These are phyloP conservation scores for Emergomyces africanus DNA, from an alignment of 2,329 filamentous ascomycete species.

Conservation along the genomic window DNA sequence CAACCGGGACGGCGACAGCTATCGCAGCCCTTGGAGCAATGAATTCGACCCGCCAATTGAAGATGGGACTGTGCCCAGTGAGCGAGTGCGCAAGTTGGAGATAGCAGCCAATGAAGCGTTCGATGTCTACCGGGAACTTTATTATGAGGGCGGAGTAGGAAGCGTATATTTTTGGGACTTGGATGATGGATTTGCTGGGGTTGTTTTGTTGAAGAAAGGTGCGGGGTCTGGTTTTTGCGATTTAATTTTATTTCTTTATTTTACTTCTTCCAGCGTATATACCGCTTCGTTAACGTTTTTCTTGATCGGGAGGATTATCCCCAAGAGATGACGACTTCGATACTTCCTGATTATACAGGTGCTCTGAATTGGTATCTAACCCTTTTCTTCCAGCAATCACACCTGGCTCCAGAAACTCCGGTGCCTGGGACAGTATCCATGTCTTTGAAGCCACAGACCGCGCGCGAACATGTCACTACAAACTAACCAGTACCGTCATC, in stretches of 20 bases:
- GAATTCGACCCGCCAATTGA: conserved; percentile 89
- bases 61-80: conserved; percentile 78
- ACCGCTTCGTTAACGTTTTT: not conserved
- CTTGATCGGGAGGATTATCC: not conserved
- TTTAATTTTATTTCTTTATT: too few species aligned
- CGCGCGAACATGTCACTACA: conserved; percentile 86
- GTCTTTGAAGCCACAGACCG: conserved; percentile 95
- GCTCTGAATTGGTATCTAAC: not conserved
- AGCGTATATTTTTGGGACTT: conserved; percentile 98
- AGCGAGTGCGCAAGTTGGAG: conserved; percentile 88
- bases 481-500: conserved; percentile 94
- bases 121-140: conserved; percentile 87
- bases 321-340: not conserved
- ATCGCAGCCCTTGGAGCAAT: conserved; percentile 98
- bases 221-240: not conserved
- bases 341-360: not conserved
- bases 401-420: conserved; percentile 54
- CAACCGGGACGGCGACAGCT: conserved; percentile 96
- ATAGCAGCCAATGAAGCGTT: conserved; percentile 89
- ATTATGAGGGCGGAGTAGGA: conserved; percentile 87
- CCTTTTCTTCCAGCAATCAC: conserved; percentile 43
- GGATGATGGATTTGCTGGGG: conserved; percentile 94
- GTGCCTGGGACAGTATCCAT: conserved; percentile 96
- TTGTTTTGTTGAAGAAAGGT: conserved; percentile 93
- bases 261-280: not conserved